phyloP scores from a whole-genome alignment of 768 basidiomycete species.

The Agaricus sinodeliciosus region DNA sequence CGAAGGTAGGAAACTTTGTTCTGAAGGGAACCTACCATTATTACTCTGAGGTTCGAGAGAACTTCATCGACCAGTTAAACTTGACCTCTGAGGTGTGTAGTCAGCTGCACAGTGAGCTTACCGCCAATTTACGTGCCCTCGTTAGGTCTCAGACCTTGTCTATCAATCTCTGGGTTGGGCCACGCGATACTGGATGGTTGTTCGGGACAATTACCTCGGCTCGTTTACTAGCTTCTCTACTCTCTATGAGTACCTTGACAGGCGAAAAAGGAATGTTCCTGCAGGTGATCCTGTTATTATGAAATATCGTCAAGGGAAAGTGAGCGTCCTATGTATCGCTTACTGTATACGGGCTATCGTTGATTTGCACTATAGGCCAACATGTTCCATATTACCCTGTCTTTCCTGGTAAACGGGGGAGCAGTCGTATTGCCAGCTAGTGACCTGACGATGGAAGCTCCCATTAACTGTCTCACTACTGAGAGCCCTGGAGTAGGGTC shows the following conservation, averaged over 20 bases:
- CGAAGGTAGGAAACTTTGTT: conserved; percentile 47
- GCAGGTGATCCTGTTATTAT: conserved; percentile 76
- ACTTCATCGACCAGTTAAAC: conserved; percentile 74
- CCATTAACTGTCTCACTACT: neutral
- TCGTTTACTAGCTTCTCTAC: conserved; percentile 91
- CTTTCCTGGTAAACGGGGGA: conserved; percentile 42
- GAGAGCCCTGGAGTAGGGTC: conserved; percentile 37
- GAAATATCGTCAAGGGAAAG: conserved; percentile 78
- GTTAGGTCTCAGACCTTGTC: conserved; percentile 45
- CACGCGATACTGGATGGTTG: conserved; percentile 78
- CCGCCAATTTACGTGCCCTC: neutral
- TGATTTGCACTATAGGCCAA: conserved; percentile 52
- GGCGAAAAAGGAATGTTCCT: conserved; percentile 46
- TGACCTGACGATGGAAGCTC: conserved; percentile 52
- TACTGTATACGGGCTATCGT: neutral
- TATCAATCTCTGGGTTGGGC: conserved; percentile 84
- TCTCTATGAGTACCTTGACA: conserved; percentile 76
- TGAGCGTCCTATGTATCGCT: conserved; percentile 23
- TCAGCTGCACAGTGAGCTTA: neutral
- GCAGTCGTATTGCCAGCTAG: conserved; percentile 61
- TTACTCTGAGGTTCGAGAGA: conserved; percentile 56
- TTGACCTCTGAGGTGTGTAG: conserved; percentile 54
- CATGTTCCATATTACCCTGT: conserved; percentile 68
- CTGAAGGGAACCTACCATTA: conserved; percentile 72
- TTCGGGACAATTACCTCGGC: conserved; percentile 93